Evolutionary conservation across 2,329 filamentous ascomycete species (phyloP), one percentile per base, ranked within the genome.

Genomic region (Penicillium thymicola): DNA sequence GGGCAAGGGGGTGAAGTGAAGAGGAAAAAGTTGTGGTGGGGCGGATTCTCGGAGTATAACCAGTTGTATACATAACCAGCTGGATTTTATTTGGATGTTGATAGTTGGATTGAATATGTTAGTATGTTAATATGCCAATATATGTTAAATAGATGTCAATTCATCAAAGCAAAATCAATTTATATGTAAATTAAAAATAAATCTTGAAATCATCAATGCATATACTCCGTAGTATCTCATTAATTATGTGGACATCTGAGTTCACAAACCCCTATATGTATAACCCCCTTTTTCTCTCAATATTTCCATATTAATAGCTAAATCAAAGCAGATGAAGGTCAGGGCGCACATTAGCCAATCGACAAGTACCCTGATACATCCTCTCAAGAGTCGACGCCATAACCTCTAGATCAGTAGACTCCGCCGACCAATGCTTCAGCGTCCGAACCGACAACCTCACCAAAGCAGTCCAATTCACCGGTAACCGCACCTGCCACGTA

Each of bases 361-460:
- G 58, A 59, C 61, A 65, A 23, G 64, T 64, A 1, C 61, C 61
- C 47, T 62, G 56, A 55, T 60, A 66, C 64, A 66, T 66, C 36
- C 64, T 58, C 50, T 66, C 61, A 21, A 66, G 41, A 4, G 52
- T 64, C 1, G 54, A 52, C 25, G 55, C 52, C 64, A 66, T 66
- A 18, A 65, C 48, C 18, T 66, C 58, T 30, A 66, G 32, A 44
- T 66, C 64, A 38, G 54, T 56, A 14, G 62, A 64, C 42, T 66
- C 64, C 4, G 28, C 27, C 13, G 54, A 41, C 64, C 64, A 66
- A 46, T 54, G 45, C 42, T 36, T 52, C 42, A 66, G 32, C 11
- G 63, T 65, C 1, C 58, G 53, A 54, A 66, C 60, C 5, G 61
- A 59, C 27, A 64, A 18, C 10, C 64, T 51, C 4, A 66, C 32